phyloP scores from a whole-genome alignment of 306 rosid genomes.

The Cicer judaicum region DNA sequence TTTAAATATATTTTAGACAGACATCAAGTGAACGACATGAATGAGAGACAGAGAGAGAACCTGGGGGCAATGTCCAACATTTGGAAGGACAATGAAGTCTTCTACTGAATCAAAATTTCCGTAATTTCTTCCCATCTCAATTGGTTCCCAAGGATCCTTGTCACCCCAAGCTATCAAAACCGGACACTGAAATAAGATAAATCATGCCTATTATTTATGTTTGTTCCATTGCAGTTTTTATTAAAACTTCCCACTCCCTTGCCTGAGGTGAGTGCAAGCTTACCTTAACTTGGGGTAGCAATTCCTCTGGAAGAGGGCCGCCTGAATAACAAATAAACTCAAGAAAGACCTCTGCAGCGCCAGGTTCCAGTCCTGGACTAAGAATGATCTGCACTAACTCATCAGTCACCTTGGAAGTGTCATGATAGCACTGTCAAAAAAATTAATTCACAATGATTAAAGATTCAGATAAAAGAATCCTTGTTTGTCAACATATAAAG shows the following conservation, averaged over 20 bases:
- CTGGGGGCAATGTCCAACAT: slow-evolving; percentile 99
- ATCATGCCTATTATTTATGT: background rate
- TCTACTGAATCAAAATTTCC: slow-evolving; percentile 74
- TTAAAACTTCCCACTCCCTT: slow-evolving; percentile 24
- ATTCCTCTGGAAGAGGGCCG: slow-evolving; percentile 96
- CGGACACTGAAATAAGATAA: slow-evolving; percentile 71
- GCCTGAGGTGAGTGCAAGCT: slow-evolving; percentile 4
- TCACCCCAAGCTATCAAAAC: slow-evolving; percentile 96
- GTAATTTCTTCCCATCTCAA: slow-evolving; percentile 76
- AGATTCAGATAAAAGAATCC: slow-evolving; percentile 15
- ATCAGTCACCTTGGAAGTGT: slow-evolving; percentile 84
- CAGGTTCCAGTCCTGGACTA: slow-evolving; percentile 90
- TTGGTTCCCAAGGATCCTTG: slow-evolving; percentile 99
- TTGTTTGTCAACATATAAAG: slow-evolving; percentile 31
- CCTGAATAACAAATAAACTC: slow-evolving; percentile 95
- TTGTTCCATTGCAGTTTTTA: slow-evolving; percentile 40
- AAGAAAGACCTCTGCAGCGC: slow-evolving; percentile 90
- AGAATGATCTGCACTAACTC: slow-evolving; percentile 86
- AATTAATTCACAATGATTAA: slow-evolving; percentile 36
- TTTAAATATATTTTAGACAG: background rate
- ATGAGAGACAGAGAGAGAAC: slow-evolving; percentile 46
- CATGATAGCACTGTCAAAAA: slow-evolving; percentile 84
- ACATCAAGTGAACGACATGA: slow-evolving; percentile 9
- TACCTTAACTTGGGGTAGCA: slow-evolving; percentile 87
- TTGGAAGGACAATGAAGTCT: slow-evolving; percentile 82